Evolutionary conservation across 805 yeast genomes (phyloP).

Genomic region (Pichia paraexigua): DNA sequence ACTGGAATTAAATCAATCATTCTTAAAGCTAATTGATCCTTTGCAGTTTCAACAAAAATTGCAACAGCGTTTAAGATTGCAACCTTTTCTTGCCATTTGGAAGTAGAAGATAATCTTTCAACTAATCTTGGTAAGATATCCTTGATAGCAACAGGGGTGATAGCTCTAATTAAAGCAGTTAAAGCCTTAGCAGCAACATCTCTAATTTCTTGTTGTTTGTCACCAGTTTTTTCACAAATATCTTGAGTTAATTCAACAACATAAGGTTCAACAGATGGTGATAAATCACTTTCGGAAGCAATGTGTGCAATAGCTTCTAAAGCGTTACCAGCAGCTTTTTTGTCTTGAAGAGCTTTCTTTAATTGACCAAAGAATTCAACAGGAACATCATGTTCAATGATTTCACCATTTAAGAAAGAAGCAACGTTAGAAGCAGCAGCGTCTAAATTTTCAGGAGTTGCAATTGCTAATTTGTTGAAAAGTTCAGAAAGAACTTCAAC

Average conservation of each 20-base stretch:
- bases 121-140: conserved; percentile 76
- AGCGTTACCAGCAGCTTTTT: conserved; percentile 78
- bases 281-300: conserved; percentile 67
- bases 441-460: conserved; percentile 73
- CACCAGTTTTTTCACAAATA: conserved; percentile 78
- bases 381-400: conserved; percentile 98
- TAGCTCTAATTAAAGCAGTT: conserved; percentile 64
- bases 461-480: conserved; percentile 86
- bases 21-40: conserved; percentile 93
- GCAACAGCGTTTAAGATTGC: conserved; percentile 81
- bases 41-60: conserved; percentile 87
- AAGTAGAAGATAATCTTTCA: conserved; percentile 55
- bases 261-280: conserved; percentile 95
- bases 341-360: conserved; percentile 66
- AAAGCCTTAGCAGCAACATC: conserved; percentile 71
- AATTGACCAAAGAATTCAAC: conserved; percentile 75
- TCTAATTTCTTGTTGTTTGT: conserved; percentile 74
- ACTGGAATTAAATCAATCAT: conserved; percentile 99
- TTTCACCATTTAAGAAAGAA: conserved; percentile 90
- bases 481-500: conserved; percentile 86
- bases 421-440: conserved; percentile 86
- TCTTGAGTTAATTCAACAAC: conserved; percentile 68
- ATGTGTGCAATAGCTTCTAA: conserved; percentile 79
- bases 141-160: conserved; percentile 93
- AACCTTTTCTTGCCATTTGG: conserved; percentile 98